Percentiles rank a stretch among this genome's conserved stretches.
phyloP scores from a whole-genome alignment of 2,329 filamentous ascomycete species.

The Hysterium pulicare region DNA sequence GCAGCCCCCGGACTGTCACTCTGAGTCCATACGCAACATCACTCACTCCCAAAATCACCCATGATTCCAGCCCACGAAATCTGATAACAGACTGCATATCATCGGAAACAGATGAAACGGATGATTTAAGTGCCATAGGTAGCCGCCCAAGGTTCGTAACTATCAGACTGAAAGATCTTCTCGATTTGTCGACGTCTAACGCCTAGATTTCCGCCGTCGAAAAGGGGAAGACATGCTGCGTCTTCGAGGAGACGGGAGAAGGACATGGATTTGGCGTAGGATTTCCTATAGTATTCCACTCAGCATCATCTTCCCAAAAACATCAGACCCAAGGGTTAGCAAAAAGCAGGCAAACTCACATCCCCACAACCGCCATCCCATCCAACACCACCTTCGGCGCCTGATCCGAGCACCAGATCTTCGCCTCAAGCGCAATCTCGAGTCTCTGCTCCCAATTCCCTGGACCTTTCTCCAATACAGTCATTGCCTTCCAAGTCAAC shows the following conservation, averaged over 20 bases:
- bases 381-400: conserved; percentile 49
- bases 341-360: conserved; percentile 35
- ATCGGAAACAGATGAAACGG: no score
- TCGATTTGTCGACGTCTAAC: conserved; percentile 50
- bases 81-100: no score
- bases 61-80: no score
- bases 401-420: conserved; percentile 51
- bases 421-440: conserved; percentile 50
- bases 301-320: not conserved
- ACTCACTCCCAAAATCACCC: no score
- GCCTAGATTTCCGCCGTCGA: conserved; percentile 55
- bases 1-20: no score
- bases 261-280: conserved; percentile 42
- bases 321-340: not conserved
- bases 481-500: conserved; percentile 52
- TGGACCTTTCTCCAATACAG: conserved; percentile 42
- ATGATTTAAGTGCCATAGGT: no score
- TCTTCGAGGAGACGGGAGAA: conserved; percentile 70
- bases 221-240: conserved; percentile 87
- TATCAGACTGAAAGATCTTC: conserved; percentile 42
- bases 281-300: conserved; percentile 20
- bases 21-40: no score
- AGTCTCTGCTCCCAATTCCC: conserved; percentile 40
- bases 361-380: conserved; percentile 52
- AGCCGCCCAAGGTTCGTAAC: conserved; percentile 47